phyloP scores from a whole-genome alignment of 176 grass and related monocot genomes.

The Tillandsia leiboldiana region DNA sequence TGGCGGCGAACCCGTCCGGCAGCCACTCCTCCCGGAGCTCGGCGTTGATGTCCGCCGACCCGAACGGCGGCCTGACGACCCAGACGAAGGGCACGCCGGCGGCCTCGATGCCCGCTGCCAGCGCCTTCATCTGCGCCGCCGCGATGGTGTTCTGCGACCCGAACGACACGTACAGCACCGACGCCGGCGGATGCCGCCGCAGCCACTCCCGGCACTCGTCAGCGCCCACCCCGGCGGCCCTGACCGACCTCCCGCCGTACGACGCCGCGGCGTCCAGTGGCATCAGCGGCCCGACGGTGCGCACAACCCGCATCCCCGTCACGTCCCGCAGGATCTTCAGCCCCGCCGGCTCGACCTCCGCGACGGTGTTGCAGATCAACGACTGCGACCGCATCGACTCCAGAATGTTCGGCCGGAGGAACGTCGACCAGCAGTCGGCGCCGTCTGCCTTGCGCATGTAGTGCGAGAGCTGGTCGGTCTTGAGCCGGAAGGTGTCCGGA shows the following conservation, averaged over 20 bases:
- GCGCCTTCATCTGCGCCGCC: slow-evolving; percentile 34
- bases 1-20: slow-evolving; percentile 46
- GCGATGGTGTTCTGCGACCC: slow-evolving; percentile 53
- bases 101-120: slow-evolving; percentile 44
- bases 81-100: slow-evolving; percentile 45
- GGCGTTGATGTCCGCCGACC: slow-evolving; percentile 18
- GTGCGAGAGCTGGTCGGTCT: slow-evolving; percentile 4
- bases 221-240: neutral
- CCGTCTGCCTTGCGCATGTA: neutral
- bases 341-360: slow-evolving; percentile 37
- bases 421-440: neutral
- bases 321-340: slow-evolving; percentile 29
- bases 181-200: slow-evolving; percentile 27
- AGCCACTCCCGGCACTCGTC: slow-evolving; percentile 29
- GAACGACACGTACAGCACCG: slow-evolving; percentile 50
- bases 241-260: neutral
- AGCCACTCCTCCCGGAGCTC: slow-evolving; percentile 39
- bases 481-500: slow-evolving; percentile 18
- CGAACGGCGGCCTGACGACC: slow-evolving; percentile 43
- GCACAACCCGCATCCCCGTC: slow-evolving; percentile 9
- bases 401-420: slow-evolving; percentile 3
- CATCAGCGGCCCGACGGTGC: slow-evolving; percentile 37
- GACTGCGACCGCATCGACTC: slow-evolving; percentile 17
- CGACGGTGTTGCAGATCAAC: slow-evolving; percentile 40
- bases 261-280: neutral